phyloP scores from a whole-genome alignment of 495 filamentous ascomycete species.

The Aspergillus ostianus region DNA sequence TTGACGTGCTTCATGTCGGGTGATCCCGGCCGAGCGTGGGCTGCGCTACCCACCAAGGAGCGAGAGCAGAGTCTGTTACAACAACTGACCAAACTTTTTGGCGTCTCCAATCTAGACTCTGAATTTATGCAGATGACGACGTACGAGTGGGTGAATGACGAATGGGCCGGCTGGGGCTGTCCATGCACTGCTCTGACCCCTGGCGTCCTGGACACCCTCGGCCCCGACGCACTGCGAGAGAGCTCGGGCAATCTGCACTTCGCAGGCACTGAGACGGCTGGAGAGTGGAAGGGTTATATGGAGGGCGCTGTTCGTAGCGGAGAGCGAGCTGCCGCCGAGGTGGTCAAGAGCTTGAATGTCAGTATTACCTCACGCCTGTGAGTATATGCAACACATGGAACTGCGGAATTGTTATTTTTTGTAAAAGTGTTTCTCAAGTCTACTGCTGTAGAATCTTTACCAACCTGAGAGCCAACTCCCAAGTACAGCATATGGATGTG shows the following conservation, averaged over 20 bases:
- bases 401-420: too few relatives aligned
- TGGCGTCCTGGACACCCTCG: slow-evolving; percentile 23
- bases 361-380: too few relatives aligned
- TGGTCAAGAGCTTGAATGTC: slow-evolving; percentile 13
- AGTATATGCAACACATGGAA: too few relatives aligned
- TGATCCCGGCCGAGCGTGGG: slow-evolving; percentile 31
- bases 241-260: slow-evolving; percentile 43
- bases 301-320: slow-evolving; percentile 45
- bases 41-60: slow-evolving; percentile 11
- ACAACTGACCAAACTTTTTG: slow-evolving; percentile 5
- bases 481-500: too few relatives aligned
- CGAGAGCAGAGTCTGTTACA: slow-evolving; percentile 13
- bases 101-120: slow-evolving; percentile 3
- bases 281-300: slow-evolving; percentile 50
- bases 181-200: slow-evolving; percentile 27
- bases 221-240: slow-evolving; percentile 18
- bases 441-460: too few relatives aligned
- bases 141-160: slow-evolving; percentile 32
- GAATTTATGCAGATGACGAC: slow-evolving; percentile 7
- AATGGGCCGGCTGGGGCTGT: slow-evolving; percentile 21
- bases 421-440: too few relatives aligned
- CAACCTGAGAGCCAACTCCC: too few relatives aligned
- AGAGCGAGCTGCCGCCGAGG: slow-evolving; percentile 37
- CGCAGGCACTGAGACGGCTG: slow-evolving; percentile 44
- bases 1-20: slow-evolving; percentile 45